Conservation (phyloP, 2,329 filamentous ascomycete genomes). For the Ophiobolus disseminans region DNA sequence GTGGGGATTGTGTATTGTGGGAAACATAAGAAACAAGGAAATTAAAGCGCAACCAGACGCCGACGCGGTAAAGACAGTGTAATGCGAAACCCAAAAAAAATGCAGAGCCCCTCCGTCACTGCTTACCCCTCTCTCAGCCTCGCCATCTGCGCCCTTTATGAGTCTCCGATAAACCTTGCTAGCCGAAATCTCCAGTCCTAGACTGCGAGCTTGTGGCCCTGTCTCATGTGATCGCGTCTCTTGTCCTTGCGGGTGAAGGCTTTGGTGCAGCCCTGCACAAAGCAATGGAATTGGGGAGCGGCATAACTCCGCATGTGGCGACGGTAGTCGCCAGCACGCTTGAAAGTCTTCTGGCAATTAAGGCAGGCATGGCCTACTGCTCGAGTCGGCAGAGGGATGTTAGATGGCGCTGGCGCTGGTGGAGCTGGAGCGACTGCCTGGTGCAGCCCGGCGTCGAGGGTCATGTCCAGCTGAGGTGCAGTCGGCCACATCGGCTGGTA, state of each 20-base stretch:
- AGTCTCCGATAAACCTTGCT: too few relatives aligned
- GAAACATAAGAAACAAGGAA: background rate
- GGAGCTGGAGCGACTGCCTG: background rate
- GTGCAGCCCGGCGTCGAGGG: background rate
- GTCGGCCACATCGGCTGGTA: too few relatives aligned
- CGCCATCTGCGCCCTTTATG: constrained; percentile 1
- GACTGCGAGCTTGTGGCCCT: constrained; percentile 2
- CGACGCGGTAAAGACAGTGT: too few relatives aligned
- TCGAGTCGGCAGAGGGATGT: too few relatives aligned
- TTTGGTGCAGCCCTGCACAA: constrained; percentile 1
- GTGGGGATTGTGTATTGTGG: too few relatives aligned
- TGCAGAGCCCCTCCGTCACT: background rate
- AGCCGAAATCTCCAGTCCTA: background rate
- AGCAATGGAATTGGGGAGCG: background rate
- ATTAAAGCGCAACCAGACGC: too few relatives aligned
- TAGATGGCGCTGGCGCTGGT: background rate
- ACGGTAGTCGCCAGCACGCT: constrained; percentile 3
- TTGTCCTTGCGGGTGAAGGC: constrained; percentile 12
- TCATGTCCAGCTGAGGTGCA: background rate
- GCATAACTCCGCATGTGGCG: constrained; percentile 5
- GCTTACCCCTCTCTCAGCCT: constrained; percentile 5
- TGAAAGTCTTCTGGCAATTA: constrained; percentile 1
- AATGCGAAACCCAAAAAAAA: background rate
- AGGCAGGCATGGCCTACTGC: background rate
- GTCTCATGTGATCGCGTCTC: constrained; percentile 1